Base-by-base conservation (phyloP, 176 grass and related monocot species). In the Metroxylon sagu region DNA sequence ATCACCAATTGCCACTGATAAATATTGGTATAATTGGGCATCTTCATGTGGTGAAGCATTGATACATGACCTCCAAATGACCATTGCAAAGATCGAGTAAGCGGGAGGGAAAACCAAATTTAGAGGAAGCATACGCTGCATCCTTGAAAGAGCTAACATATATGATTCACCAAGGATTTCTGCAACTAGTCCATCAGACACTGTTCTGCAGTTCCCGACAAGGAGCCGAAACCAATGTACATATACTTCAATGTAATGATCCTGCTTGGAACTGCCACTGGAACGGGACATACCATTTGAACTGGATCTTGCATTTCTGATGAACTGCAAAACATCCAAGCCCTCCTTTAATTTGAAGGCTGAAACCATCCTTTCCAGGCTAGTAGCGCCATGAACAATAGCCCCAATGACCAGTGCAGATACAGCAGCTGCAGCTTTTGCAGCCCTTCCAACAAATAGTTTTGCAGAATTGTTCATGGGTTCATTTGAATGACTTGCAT, bases 21-120 rank as follows among this genome's bases (percentile, higher is more conserved):
- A 68, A 71, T 83, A 76, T 49, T 85, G 87, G 60, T 78, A 85
- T 60, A 88, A 49, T 30, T 83, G 87, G 26, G 76, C 56, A 71
- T 98, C 94, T 72, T 98, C 94, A 52, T 85, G 88, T 25, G 50
- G 74, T 52, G 70, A 31, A 54, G 67, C 23, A 14, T 56, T 84
- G 50, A 26, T 89, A 89, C 86, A 83, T 10, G 76, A 76, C 49
- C 71, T 92, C 94, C 94, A 98, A 75, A 88, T 83, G 29, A 89
- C 82, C 79, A 93, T 84, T 65, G 84, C 94, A 76, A 98, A 98
- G 66, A 98, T 79, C 28, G 94, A 88, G 74, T 98, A 98, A 23
- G 88, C 70, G 64, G 88, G 76, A 83, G 88, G 79, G 59, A 98
- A 73, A 52, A 89, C 64, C 57, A 83, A 73, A 71, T 43, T 87